Percentiles rank a stretch among this genome's conserved stretches.
Evolutionary conservation across 495 filamentous ascomycete genomes (phyloP).

Genomic region (Tuber borchii): DNA sequence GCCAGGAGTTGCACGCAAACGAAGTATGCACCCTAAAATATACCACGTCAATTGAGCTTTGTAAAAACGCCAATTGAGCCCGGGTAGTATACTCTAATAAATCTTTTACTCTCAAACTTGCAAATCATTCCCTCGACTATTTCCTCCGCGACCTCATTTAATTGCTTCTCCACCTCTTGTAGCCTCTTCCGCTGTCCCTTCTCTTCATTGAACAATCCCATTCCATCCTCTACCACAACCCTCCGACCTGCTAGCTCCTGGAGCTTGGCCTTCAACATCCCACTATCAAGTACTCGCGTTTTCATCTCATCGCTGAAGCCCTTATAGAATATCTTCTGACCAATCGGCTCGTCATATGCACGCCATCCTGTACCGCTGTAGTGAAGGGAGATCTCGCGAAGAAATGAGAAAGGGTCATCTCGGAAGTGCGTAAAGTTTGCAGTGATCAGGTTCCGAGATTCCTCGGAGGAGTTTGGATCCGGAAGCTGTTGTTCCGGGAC

Average conservation of each 20-base stretch:
- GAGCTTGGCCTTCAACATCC: constrained; percentile 66
- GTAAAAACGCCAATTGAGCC: background rate
- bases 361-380: constrained; percentile 89
- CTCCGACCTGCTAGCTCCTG: constrained; percentile 67
- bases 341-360: constrained; percentile 80
- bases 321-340: constrained; percentile 85
- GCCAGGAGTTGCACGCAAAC: constrained; percentile 78
- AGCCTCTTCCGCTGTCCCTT: constrained; percentile 57
- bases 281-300: constrained; percentile 61
- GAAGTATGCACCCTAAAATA: constrained; percentile 67
- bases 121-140: constrained; percentile 95
- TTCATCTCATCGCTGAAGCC: constrained; percentile 92
- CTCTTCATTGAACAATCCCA: constrained; percentile 60
- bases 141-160: constrained; percentile 69
- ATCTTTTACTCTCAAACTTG: constrained; percentile 93
- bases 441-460: constrained; percentile 36
- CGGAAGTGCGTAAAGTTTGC: constrained; percentile 45
- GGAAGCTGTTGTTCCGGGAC: constrained; percentile 26
- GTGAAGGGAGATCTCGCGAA: constrained; percentile 84
- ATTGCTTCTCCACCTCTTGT: constrained; percentile 46
- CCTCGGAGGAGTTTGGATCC: constrained; percentile 22
- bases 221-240: constrained; percentile 64
- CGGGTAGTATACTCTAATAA: constrained; percentile 55
- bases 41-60: background rate
- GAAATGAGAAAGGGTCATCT: constrained; percentile 65